A percentile compares a stretch with the other conserved stretches of the same genome.
phyloP scores from a whole-genome alignment of 208 protist genomes.

The Acanthamoeba divionensis region DNA sequence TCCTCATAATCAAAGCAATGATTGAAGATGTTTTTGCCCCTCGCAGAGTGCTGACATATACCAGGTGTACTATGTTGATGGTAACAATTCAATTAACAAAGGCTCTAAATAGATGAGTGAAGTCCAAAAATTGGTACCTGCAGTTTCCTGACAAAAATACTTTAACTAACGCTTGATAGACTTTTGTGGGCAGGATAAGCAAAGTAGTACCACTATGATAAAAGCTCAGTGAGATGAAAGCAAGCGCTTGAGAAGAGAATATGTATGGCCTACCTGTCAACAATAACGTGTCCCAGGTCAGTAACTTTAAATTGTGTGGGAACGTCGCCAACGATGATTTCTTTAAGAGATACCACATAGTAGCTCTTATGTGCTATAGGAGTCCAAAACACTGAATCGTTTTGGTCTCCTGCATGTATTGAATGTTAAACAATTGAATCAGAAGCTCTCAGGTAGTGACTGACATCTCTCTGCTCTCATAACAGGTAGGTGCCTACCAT shows the following conservation, averaged over 20 bases:
- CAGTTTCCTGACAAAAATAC: slow-evolving; percentile 9
- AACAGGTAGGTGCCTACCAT: not conserved
- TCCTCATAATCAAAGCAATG: not conserved
- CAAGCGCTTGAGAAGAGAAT: too few species aligned
- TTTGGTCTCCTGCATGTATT: not conserved
- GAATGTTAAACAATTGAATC: not conserved
- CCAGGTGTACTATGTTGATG: not conserved
- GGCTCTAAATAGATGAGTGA: too few species aligned
- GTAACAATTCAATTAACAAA: too few species aligned
- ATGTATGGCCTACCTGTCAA: not conserved
- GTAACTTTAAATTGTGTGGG: not conserved
- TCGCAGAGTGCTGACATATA: not conserved
- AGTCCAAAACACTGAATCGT: not conserved
- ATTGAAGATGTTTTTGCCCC: slow-evolving; percentile 28
- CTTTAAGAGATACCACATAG: slow-evolving; percentile 30
- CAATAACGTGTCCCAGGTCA: slow-evolving; percentile 24
- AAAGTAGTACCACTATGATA: not conserved
- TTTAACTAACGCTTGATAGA: slow-evolving; percentile 27
- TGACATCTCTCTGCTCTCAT: not conserved
- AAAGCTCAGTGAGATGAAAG: not conserved
- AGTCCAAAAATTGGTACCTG: not conserved
- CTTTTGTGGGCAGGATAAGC: slow-evolving; percentile 12
- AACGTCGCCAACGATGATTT: not conserved
- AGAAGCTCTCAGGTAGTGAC: not conserved
- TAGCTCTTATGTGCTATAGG: slow-evolving; percentile 25